Conservation (phyloP, 495 filamentous ascomycete species). For the Xylaria longipes region DNA sequence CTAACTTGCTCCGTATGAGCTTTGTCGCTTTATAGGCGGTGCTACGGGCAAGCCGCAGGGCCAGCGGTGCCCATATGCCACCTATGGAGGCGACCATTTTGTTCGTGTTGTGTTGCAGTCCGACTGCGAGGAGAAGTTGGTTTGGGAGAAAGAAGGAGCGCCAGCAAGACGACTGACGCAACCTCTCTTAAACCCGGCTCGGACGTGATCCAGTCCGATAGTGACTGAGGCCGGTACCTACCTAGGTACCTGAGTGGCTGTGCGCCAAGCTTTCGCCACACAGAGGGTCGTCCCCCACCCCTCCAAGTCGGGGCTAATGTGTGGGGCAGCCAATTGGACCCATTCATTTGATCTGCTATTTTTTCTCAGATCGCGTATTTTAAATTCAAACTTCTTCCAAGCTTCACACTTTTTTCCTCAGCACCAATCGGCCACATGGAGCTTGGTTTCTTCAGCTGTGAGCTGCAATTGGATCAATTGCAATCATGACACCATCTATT, state of each 20-base stretch:
- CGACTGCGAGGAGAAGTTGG: constrained; percentile 34
- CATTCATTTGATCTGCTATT: constrained; percentile 27
- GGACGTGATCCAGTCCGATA: constrained; percentile 6
- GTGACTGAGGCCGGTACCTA: background rate
- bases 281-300: constrained; percentile 26
- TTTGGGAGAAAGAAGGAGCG: constrained; percentile 27
- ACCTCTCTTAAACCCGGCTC: constrained; percentile 24
- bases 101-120: constrained; percentile 39
- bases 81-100: constrained; percentile 70
- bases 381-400: constrained; percentile 4
- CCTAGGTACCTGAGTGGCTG: constrained; percentile 16
- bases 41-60: constrained; percentile 71
- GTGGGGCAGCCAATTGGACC: constrained; percentile 18
- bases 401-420: constrained; percentile 26
- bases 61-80: constrained; percentile 73
- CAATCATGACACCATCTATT: background rate
- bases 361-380: constrained; percentile 19
- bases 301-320: constrained; percentile 3
- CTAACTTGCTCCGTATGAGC: constrained; percentile 66
- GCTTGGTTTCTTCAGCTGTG: background rate
- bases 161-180: constrained; percentile 24
- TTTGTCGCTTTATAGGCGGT: constrained; percentile 69
- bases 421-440: background rate
- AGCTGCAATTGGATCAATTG: background rate
- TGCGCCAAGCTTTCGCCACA: constrained; percentile 24